Evolutionary conservation across 306 rosid species (phyloP).

Genomic region (Pyrus bretschneideri): DNA sequence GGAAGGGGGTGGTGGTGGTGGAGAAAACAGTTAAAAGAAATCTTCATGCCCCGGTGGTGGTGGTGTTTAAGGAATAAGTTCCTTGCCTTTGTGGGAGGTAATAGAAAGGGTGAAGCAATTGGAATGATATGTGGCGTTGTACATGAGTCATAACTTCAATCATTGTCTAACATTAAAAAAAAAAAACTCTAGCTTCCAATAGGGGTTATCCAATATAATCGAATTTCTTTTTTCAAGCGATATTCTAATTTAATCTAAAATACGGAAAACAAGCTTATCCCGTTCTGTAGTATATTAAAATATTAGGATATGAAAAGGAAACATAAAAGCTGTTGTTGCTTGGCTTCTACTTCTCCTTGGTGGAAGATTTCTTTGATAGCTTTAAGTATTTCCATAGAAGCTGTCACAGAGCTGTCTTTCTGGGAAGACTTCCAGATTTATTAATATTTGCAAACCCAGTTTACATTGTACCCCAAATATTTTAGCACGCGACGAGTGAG

Average conservation of each 20-base stretch:
- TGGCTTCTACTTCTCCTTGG: constrained; percentile 3
- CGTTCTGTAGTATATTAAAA: too few species aligned
- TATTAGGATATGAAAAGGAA: neutral
- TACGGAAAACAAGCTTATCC: too few species aligned
- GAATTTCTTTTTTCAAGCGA: neutral
- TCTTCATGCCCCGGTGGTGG: constrained; percentile 16
- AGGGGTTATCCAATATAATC: constrained; percentile 13
- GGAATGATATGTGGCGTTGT: constrained; percentile 29
- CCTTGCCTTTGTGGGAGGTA: constrained; percentile 27
- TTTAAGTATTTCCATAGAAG: neutral
- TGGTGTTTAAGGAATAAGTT: constrained; percentile 29
- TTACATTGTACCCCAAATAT: neutral
- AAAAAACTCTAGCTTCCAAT: constrained; percentile 13
- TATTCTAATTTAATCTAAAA: too few species aligned
- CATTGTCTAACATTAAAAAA: neutral
- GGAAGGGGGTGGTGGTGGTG: constrained; percentile 10
- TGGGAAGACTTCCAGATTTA: neutral
- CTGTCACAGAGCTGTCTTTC: neutral
- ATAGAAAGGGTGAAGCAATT: constrained; percentile 48
- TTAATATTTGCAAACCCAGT: neutral
- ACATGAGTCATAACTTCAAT: neutral
- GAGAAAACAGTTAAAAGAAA: constrained; percentile 20
- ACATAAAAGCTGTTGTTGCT: constrained; percentile 15
- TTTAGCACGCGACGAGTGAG: neutral
- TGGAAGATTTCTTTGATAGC: neutral